A percentile compares a stretch with the other conserved stretches of the same genome.
Conservation (phyloP, 352 stramenopile species). For the Globisporangium yorkense region DNA sequence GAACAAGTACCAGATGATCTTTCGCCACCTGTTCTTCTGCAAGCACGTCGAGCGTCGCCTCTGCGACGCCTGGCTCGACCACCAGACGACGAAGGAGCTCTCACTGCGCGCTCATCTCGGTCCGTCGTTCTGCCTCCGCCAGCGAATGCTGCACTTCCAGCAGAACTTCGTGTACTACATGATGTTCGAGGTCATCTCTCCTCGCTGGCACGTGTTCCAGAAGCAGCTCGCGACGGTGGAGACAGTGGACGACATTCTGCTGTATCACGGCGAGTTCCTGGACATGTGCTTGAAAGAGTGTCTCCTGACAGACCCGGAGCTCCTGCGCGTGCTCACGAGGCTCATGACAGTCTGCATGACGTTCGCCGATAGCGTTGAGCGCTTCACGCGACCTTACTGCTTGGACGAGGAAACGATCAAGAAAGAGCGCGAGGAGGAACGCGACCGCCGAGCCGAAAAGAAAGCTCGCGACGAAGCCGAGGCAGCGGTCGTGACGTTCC, state of each 20-base stretch:
- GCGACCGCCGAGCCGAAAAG: constrained; percentile 76
- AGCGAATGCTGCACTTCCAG: constrained; percentile 99
- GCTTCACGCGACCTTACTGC: constrained; percentile 80
- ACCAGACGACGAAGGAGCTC: constrained; percentile 92
- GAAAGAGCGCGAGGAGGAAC: constrained; percentile 65
- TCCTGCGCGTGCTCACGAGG: constrained; percentile 92
- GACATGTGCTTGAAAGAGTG: constrained; percentile 96
- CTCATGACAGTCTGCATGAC: constrained; percentile 96
- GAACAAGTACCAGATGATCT: constrained; percentile 98
- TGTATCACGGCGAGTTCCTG: constrained; percentile 93
- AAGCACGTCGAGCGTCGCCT: constrained; percentile 98
- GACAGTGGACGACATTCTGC: constrained; percentile 94
- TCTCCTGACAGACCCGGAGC: constrained; percentile 93
- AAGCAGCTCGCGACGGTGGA: constrained; percentile 61
- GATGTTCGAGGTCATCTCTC: constrained; percentile 96
- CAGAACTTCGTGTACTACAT: constrained; percentile 99
- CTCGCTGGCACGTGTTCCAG: constrained; percentile 90
- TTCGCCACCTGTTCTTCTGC: constrained; percentile 98
- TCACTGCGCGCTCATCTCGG: constrained; percentile 84
- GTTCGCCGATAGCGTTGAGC: constrained; percentile 94
- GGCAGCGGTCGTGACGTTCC: constrained; percentile 57
- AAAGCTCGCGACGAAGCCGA: constrained; percentile 71
- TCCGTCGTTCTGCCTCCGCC: constrained; percentile 91
- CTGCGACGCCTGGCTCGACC: constrained; percentile 93
- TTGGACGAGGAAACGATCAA: constrained; percentile 87